phyloP scores from a whole-genome alignment of 148 eudicot genomes.

The Spergularia bocconei region DNA sequence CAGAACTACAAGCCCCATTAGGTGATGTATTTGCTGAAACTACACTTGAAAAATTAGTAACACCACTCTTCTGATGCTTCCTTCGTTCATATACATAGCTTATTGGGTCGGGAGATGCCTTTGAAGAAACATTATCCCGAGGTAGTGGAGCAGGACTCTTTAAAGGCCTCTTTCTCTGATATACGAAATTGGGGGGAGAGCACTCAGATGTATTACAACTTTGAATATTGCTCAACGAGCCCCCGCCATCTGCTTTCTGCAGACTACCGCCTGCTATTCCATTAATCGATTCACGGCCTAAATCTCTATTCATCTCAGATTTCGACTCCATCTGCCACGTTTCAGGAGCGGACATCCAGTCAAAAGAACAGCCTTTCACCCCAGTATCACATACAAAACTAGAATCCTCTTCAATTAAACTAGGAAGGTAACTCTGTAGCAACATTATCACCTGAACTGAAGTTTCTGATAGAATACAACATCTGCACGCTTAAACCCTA shows the following conservation, averaged over 20 bases:
- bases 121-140: conserved; percentile 21
- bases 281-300: conserved; percentile 24
- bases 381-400: conserved; percentile 6
- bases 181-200: conserved; percentile 50
- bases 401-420: conserved; percentile 1
- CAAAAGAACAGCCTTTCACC: conserved; percentile 10
- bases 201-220: conserved; percentile 42
- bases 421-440: conserved; percentile 2
- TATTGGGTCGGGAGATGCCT: conserved; percentile 19
- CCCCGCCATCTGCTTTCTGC: conserved; percentile 18
- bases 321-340: conserved; percentile 37
- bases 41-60: conserved; percentile 16
- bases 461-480: background rate
- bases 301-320: conserved; percentile 24
- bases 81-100: conserved; percentile 41
- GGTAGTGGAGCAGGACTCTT: conserved; percentile 30
- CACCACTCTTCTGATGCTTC: conserved; percentile 28
- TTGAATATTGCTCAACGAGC: conserved; percentile 33
- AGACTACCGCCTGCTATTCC: conserved; percentile 23
- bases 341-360: conserved; percentile 23
- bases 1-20: conserved; percentile 40
- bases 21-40: conserved; percentile 28
- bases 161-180: conserved; percentile 50
- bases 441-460: conserved; percentile 19
- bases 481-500: background rate